phyloP scores from a whole-genome alignment of 352 stramenopile genomes.

The Phytophthora podocarpi region DNA sequence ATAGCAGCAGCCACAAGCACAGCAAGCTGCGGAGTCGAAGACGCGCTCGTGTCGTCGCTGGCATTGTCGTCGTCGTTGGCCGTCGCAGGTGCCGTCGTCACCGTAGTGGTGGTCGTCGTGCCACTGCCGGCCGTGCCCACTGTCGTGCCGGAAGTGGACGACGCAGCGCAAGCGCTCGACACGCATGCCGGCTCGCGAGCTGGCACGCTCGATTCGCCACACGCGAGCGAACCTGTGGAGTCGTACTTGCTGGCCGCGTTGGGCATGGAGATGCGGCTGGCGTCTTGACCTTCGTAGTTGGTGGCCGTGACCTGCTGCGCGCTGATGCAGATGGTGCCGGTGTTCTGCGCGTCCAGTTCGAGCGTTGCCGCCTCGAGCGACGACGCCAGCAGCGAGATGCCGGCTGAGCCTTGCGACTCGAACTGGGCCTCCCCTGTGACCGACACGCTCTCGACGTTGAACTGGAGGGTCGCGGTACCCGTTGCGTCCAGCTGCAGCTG shows the following conservation, averaged over 20 bases:
- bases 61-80: conserved; percentile 19
- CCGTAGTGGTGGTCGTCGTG: conserved; percentile 3
- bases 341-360: conserved; percentile 26
- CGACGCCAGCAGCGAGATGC: conserved; percentile 25
- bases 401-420: conserved; percentile 18
- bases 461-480: conserved; percentile 24
- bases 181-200: conserved; percentile 28
- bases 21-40: conserved; percentile 14
- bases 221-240: conserved; percentile 27
- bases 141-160: conserved; percentile 14
- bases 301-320: conserved; percentile 20
- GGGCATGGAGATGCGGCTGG: conserved; percentile 40
- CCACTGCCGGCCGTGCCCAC: conserved; percentile 7
- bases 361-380: conserved; percentile 24
- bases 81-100: conserved; percentile 21
- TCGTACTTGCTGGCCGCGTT: conserved; percentile 36
- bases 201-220: conserved; percentile 25
- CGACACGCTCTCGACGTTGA: conserved; percentile 30
- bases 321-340: conserved; percentile 32
- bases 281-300: conserved; percentile 24
- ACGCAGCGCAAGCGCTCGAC: conserved; percentile 17
- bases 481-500: conserved; percentile 27
- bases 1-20: conserved; percentile 9
- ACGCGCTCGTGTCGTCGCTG: conserved; percentile 25
- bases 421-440: conserved; percentile 22